Conservation (phyloP, 1,284 basidiomycete genomes). For the Singerocomus inundabilis region DNA sequence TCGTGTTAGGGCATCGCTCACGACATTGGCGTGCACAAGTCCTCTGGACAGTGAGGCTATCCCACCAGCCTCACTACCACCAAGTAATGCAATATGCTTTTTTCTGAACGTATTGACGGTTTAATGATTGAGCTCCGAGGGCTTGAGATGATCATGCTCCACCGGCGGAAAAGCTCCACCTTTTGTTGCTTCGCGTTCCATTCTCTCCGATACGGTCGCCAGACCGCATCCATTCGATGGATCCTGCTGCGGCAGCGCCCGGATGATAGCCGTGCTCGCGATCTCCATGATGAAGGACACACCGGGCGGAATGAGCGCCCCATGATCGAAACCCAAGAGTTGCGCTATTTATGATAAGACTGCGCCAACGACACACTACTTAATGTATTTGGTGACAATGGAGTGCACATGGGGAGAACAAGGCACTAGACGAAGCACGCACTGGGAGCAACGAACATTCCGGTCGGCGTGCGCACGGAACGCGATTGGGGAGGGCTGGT, state of each 20-base stretch:
- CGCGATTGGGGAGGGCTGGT: too few relatives aligned
- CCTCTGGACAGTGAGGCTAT: not conserved
- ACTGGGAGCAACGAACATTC: too few relatives aligned
- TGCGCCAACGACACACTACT: not conserved
- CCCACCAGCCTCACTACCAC: not conserved
- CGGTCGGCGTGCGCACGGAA: too few relatives aligned
- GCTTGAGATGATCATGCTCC: not conserved
- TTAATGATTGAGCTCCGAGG: not conserved
- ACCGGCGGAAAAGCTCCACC: too few relatives aligned
- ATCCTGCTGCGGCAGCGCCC: not conserved
- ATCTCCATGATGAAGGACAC: not conserved
- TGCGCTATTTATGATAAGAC: not conserved
- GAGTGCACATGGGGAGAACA: not conserved
- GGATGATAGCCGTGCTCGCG: not conserved
- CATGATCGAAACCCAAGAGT: not conserved
- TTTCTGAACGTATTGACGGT: not conserved
- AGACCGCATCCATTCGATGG: not conserved
- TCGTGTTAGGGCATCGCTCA: too few relatives aligned
- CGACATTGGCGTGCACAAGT: too few relatives aligned
- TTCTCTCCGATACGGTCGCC: not conserved
- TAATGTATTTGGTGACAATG: too few relatives aligned
- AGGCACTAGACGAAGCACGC: too few relatives aligned
- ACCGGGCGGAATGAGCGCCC: not conserved
- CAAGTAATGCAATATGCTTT: not conserved
- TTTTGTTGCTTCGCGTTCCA: constrained; percentile 2